Percentiles rank a stretch among this genome's conserved stretches.
Evolutionary conservation across 352 stramenopile genomes (phyloP).

Genomic region (Phytopythium aichiense): DNA sequence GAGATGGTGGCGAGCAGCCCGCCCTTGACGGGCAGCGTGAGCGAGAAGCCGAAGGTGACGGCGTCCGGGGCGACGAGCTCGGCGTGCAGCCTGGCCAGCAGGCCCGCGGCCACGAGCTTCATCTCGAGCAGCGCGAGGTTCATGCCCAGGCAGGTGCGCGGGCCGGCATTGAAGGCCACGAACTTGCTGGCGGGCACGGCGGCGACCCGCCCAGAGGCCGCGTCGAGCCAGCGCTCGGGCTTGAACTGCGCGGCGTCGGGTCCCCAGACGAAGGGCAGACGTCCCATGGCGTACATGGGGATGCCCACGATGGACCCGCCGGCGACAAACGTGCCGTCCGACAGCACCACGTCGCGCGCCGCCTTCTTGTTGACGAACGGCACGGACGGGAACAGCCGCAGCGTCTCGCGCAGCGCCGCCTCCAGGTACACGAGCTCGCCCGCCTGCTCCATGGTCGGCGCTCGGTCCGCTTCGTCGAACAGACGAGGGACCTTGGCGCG

Average conservation of each 20-base stretch:
- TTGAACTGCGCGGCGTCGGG: constrained; percentile 49
- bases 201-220: constrained; percentile 15
- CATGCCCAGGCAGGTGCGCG: constrained; percentile 63
- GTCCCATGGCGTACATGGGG: constrained; percentile 46
- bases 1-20: constrained; percentile 35
- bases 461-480: neutral
- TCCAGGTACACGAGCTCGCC: constrained; percentile 37
- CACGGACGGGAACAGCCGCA: constrained; percentile 51
- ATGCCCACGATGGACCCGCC: constrained; percentile 27
- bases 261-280: constrained; percentile 61
- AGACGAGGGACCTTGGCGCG: constrained; percentile 24
- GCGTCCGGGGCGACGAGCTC: constrained; percentile 22
- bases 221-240: constrained; percentile 65
- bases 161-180: constrained; percentile 64
- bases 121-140: constrained; percentile 82
- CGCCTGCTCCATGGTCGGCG: constrained; percentile 23
- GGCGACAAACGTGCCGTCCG: constrained; percentile 58
- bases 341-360: constrained; percentile 41
- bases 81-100: constrained; percentile 64
- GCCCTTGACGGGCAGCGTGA: constrained; percentile 44
- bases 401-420: constrained; percentile 47
- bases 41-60: constrained; percentile 43
- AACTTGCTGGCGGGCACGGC: constrained; percentile 32
- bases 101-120: constrained; percentile 55
- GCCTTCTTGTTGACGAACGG: constrained; percentile 32